Evolutionary conservation across 768 basidiomycete genomes (phyloP), one percentile per base, ranked within the genome.

Genomic region (Podaxis pistillaris): DNA sequence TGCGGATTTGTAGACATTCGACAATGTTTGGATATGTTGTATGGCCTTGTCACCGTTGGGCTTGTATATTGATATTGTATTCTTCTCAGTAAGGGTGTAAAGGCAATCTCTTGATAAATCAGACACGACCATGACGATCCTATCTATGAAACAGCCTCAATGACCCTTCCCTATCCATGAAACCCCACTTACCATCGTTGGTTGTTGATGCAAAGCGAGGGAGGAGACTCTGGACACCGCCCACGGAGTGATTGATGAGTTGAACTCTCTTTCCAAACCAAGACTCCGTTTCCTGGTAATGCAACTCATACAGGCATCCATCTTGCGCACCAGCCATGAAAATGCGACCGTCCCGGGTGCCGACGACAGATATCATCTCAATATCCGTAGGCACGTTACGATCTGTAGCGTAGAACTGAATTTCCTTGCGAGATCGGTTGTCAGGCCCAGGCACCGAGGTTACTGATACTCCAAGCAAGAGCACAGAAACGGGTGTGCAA

Each of bases 231-330:
- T 88, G 85, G 59, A 93, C 81, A 15, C 88, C 83, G 47, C 90
- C 86, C 44, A 91, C 82, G 19, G 94, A 93, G 69, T 95, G 93
- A 68, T 97, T 96, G 71, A 93, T 82, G 58, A 98, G 80, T 66
- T 90, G 86, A 22, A 93, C 86, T 55, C 88, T 83, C 73, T 94
- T 93, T 49, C 87, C 89, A 76, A 97, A 96, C 94, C 94, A 96
- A 0, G 91, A 90, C 69, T 95, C 92, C 65, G 83, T 90, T 67
- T 90, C 87, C 68, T 94, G 91, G 73, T 98, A 98, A 69, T 91
- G 89, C 47, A 98, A 74, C 73, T 98, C 96, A 73, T 96, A 97
- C 58, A 98, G 76, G 70, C 88, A 87, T 13, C 94, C 94, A 69
- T 96, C 94, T 69, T 89, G 87, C 9, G 83, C 79, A 13, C 93